These are phyloP conservation scores for Mycena sp. DNA, from an alignment of 1,284 basidiomycete genomes.

Conservation along the genomic window DNA sequence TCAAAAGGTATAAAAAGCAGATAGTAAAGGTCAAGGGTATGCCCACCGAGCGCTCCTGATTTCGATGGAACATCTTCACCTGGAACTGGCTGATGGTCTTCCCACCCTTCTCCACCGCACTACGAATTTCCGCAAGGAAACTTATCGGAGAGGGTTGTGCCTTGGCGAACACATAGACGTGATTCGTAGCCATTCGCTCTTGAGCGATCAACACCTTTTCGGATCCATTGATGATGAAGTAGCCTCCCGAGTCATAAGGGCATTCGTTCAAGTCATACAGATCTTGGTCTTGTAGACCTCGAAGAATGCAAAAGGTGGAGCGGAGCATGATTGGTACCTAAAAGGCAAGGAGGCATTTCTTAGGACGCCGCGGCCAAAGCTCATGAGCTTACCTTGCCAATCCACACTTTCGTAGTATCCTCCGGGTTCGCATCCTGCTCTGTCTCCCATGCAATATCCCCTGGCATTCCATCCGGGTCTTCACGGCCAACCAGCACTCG, in stretches of 20 bases:
- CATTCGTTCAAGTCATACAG: conserved; percentile 96
- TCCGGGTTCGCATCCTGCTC: conserved; percentile 73
- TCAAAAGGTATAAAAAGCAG: conserved; percentile 10
- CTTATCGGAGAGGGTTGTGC: conserved; percentile 96
- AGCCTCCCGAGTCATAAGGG: conserved; percentile 97
- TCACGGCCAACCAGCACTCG: conserved; percentile 83
- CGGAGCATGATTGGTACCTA: conserved; percentile 98
- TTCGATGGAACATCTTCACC: conserved; percentile 95
- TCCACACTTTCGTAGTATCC: conserved; percentile 90
- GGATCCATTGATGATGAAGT: conserved; percentile 99
- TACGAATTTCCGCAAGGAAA: conserved; percentile 97
- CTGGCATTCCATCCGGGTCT: conserved; percentile 83
- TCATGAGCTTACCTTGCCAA: conserved; percentile 81
- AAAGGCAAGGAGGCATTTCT: conserved; percentile 21
- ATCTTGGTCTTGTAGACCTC: conserved; percentile 81
- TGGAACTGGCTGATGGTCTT: conserved; percentile 99
- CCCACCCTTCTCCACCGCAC: conserved; percentile 97
- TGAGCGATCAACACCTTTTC: conserved; percentile 99
- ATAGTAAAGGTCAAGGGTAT: not conserved
- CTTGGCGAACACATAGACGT: conserved; percentile 99
- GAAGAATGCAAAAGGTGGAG: conserved; percentile 94
- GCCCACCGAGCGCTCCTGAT: conserved; percentile 83
- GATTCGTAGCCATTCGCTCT: conserved; percentile 99
- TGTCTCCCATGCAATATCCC: conserved; percentile 85
- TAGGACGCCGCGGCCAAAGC: conserved; percentile 10